Conservation (phyloP, 2,329 filamentous ascomycete genomes). For the Lecanoromycetidae sp. region DNA sequence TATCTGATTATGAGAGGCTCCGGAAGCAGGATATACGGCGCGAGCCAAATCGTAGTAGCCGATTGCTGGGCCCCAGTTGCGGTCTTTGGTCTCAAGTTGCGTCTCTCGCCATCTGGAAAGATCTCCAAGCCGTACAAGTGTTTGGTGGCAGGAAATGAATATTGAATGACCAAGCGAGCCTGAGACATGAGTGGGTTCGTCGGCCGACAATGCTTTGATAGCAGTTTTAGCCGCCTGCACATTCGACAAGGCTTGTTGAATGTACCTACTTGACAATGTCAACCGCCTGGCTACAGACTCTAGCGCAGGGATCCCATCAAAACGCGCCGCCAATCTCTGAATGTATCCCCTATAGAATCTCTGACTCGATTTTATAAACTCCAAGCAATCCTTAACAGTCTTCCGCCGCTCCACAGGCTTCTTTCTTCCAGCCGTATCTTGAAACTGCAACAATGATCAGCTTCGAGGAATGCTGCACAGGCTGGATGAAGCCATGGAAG, state of each 20-base stretch:
- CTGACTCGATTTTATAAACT: conserved; percentile 78
- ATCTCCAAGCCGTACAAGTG: conserved; percentile 78
- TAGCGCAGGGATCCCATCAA: conserved; percentile 45
- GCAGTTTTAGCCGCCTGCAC: conserved; percentile 6
- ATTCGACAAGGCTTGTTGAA: conserved; percentile 9
- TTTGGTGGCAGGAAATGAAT: conserved; percentile 64
- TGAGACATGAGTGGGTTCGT: conserved; percentile 19
- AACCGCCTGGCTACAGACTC: conserved; percentile 43
- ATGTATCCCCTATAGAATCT: conserved; percentile 82
- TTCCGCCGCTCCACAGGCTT: conserved; percentile 57
- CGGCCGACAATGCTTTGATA: background rate
- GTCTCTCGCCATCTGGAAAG: conserved; percentile 72
- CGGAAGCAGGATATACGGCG: conserved; percentile 64
- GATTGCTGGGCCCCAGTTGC: conserved; percentile 66
- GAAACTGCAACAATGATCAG: conserved; percentile 30
- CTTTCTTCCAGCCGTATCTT: conserved; percentile 39
- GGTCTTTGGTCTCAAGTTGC: conserved; percentile 59
- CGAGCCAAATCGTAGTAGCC: conserved; percentile 76
- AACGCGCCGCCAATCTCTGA: conserved; percentile 55
- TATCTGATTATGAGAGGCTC: conserved; percentile 78
- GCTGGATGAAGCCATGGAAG: background rate
- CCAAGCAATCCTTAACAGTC: conserved; percentile 66
- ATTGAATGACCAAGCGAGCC: conserved; percentile 40
- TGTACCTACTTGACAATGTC: conserved; percentile 34
- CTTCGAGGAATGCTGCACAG: background rate